Conservation (phyloP, 2,329 filamentous ascomycete genomes). For the Exophiala spinifera region DNA sequence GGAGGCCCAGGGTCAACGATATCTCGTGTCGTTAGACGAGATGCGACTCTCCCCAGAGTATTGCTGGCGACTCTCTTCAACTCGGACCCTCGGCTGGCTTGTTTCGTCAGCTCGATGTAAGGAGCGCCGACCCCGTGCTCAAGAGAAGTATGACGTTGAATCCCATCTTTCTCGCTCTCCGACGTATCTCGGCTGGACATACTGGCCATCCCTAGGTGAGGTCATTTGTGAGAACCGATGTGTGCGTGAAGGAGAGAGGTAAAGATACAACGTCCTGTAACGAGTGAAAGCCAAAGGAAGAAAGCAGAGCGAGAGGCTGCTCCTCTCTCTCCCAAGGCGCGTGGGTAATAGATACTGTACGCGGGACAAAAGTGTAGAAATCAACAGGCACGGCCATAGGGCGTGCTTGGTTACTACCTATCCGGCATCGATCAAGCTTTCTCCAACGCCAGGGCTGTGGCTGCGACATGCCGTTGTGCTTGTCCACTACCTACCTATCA, state of each 20-base stretch:
- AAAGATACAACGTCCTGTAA: background rate
- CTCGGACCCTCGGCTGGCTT: slow-evolving; percentile 9
- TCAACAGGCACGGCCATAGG: background rate
- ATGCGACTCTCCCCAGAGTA: slow-evolving; percentile 16
- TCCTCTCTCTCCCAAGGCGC: background rate
- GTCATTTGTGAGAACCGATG: background rate
- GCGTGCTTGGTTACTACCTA: too few relatives aligned
- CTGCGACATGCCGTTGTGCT: too few relatives aligned
- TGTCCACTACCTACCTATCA: too few relatives aligned
- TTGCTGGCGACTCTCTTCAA: slow-evolving; percentile 18
- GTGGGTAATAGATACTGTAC: too few relatives aligned
- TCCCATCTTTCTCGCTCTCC: slow-evolving; percentile 18
- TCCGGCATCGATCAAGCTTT: too few relatives aligned
- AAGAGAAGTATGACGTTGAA: background rate
- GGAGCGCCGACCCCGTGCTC: background rate
- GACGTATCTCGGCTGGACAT: slow-evolving; percentile 20
- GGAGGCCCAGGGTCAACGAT: slow-evolving; percentile 24
- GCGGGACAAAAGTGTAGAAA: background rate
- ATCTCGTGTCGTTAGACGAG: slow-evolving; percentile 20
- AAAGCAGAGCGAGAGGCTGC: too few relatives aligned
- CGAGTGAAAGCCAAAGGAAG: background rate
- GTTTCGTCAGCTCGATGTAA: slow-evolving; percentile 5
- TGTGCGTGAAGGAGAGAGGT: background rate
- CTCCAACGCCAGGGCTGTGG: too few relatives aligned
- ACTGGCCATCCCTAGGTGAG: background rate